Evolutionary conservation across 805 yeast species (phyloP), one percentile per base, ranked within the genome.

Genomic region (Cyberlindnera euphorbiae): DNA sequence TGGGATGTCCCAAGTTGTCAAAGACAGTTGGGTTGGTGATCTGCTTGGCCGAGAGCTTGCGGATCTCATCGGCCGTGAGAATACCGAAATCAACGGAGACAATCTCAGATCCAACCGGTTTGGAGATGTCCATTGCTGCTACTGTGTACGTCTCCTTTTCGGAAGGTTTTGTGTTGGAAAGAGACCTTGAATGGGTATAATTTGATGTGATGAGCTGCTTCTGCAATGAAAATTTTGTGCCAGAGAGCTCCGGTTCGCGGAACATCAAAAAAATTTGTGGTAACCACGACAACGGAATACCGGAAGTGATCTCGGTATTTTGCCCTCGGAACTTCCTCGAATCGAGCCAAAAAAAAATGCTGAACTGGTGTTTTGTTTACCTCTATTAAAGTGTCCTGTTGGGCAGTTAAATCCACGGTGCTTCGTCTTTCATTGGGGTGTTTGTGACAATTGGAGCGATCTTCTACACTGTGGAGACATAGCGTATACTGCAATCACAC

Each of bases 71-170:
- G 12, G 90, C 71, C 23, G 87, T 69, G 47, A 89, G 69, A 50
- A 89, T 80, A 33, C 93, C 83, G 63, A 93, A 94, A 65, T 90
- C 97, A 47, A 93, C 96, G 50, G 94, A 80, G 28, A 77, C 69
- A 60, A 93, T 86, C 64, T 86, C 94, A 28, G 97, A 82, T 44
- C 98, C 98, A 34, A 88, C 90, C 33, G 98, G 97, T 58, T 82
- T 84, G 28, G 97, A 79, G 62, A 94, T 87, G 73, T 93, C 97
- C 99, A 93, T 93, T 29, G 39, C 43, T n/a, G n/a, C n/a, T n/a
- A n/a, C n/a, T n/a, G n/a, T n/a, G n/a, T n/a, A n/a, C n/a, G n/a
- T 17, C 33, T 19, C 17, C 24, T 23, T 25, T 19, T 19, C 22
- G 9, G 9, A 9, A 9, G 22, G 9, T 7, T 19, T 7, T 7